These are phyloP conservation scores for Colletotrichum sp. DNA, from an alignment of 2,329 filamentous ascomycete species.

Conservation along the genomic window DNA sequence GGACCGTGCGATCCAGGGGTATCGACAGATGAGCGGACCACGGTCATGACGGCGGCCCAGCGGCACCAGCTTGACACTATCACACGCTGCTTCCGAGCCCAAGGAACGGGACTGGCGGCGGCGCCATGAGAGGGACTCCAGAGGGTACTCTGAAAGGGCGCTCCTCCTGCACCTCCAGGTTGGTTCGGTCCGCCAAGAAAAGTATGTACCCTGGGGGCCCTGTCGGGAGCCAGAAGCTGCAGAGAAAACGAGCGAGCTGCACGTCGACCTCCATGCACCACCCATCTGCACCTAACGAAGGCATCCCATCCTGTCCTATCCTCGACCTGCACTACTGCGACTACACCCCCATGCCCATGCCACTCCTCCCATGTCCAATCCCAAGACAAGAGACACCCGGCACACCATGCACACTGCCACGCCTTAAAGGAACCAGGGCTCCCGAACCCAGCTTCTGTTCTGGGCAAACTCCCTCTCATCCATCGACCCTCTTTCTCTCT, in stretches of 20 bases:
- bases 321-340: neutral
- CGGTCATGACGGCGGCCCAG: neutral
- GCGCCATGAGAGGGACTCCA: neutral
- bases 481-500: neutral
- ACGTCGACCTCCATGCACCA: conserved; percentile 6
- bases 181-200: neutral
- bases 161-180: neutral
- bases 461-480: neutral
- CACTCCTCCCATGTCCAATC: conserved; percentile 9
- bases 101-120: neutral
- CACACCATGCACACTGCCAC: conserved; percentile 8
- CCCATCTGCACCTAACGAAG: neutral
- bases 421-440: conserved; percentile 21
- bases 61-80: neutral
- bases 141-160: neutral
- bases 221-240: neutral
- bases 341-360: conserved; percentile 6
- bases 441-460: conserved; percentile 17
- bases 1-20: conserved; percentile 4
- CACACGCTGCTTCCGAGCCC: neutral
- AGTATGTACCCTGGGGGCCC: neutral
- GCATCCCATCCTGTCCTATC: conserved; percentile 6
- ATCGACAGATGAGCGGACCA: neutral
- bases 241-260: conserved; percentile 12
- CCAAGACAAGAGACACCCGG: neutral